These are phyloP conservation scores for Aspergillus ustus DNA, from an alignment of 2,329 filamentous ascomycete genomes.

Conservation along the genomic window DNA sequence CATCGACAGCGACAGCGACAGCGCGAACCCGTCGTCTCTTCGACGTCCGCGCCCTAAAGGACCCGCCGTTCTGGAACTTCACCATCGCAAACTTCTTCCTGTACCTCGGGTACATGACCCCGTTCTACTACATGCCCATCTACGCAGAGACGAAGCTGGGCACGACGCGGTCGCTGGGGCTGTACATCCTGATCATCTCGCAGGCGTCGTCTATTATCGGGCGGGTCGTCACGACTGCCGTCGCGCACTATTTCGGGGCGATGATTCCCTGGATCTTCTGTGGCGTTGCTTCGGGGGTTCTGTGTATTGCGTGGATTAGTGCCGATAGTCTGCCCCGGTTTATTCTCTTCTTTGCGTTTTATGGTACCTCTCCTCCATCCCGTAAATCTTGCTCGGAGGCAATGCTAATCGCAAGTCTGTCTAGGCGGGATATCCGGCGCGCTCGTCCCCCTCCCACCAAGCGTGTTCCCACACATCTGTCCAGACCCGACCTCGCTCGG, in stretches of 20 bases:
- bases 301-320: constrained; percentile 59
- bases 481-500: constrained; percentile 51
- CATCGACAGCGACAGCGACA: background rate
- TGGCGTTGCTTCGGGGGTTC: constrained; percentile 41
- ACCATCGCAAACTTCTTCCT: constrained; percentile 38
- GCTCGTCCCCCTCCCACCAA: constrained; percentile 66
- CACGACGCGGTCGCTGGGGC: constrained; percentile 45
- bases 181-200: constrained; percentile 65
- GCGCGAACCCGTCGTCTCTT: constrained; percentile 38
- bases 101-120: constrained; percentile 55
- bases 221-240: constrained; percentile 57
- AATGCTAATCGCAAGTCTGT: background rate
- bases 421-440: constrained; percentile 57
- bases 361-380: constrained; percentile 49
- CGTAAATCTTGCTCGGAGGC: background rate
- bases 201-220: constrained; percentile 63
- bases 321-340: constrained; percentile 54
- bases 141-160: constrained; percentile 37
- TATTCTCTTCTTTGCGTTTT: constrained; percentile 63
- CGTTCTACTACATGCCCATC: constrained; percentile 48
- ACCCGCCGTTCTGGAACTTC: constrained; percentile 49
- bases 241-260: constrained; percentile 60
- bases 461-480: constrained; percentile 57
- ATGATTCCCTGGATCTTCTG: constrained; percentile 61
- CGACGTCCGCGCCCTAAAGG: constrained; percentile 52